phyloP scores from a whole-genome alignment of 2,329 filamentous ascomycete genomes.

The Fusarium armeniacum region DNA sequence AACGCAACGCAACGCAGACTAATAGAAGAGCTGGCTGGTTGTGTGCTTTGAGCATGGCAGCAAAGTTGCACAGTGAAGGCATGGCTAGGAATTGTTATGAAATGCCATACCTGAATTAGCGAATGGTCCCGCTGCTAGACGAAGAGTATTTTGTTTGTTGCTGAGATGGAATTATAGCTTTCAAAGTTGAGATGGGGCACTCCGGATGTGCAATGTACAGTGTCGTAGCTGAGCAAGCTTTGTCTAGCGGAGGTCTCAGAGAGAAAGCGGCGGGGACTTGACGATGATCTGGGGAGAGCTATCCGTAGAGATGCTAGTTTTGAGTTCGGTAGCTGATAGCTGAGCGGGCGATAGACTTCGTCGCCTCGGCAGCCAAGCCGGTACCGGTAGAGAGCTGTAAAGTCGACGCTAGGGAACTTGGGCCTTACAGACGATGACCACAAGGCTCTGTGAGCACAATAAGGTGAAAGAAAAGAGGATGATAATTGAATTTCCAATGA shows the following conservation, averaged over 20 bases:
- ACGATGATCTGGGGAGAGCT: conserved; percentile 49
- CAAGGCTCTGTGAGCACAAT: conserved; percentile 20
- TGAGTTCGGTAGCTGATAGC: conserved; percentile 31
- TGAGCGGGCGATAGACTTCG: conserved; percentile 37
- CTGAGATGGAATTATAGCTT: conserved; percentile 21
- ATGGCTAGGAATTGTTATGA: background rate
- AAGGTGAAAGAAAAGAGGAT: conserved; percentile 4
- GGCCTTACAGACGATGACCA: conserved; percentile 29
- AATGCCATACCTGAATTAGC: conserved; percentile 23
- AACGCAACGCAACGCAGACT: conserved; percentile 11
- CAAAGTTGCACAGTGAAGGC: conserved; percentile 1
- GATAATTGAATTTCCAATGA: conserved; percentile 17
- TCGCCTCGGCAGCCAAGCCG: conserved; percentile 40
- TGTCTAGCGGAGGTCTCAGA: conserved; percentile 31
- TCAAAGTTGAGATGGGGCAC: conserved; percentile 13
- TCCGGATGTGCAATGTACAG: conserved; percentile 6
- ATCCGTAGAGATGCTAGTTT: conserved; percentile 47
- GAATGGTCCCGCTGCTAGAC: background rate
- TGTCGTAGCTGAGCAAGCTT: conserved; percentile 1
- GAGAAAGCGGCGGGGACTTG: conserved; percentile 25
- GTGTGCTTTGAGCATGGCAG: conserved; percentile 15
- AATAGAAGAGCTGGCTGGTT: background rate
- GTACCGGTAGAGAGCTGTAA: conserved; percentile 11
- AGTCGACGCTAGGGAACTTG: conserved; percentile 43
- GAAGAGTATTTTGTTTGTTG: conserved; percentile 7